Conservation (phyloP, 768 basidiomycete species). For the Suillus ampliporus region DNA sequence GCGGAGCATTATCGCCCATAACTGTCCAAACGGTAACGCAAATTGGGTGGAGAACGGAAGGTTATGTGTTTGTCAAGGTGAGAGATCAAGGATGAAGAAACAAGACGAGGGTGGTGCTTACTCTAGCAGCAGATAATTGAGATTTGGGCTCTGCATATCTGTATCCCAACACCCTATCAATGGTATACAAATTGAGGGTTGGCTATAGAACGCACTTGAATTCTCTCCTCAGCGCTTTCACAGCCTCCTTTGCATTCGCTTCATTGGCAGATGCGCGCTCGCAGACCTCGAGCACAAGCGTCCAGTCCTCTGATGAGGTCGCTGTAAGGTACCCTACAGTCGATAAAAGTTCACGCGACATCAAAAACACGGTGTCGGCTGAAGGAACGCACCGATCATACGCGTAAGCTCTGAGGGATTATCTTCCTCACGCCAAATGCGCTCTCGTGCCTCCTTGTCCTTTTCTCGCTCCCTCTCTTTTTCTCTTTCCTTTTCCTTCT, state of each 20-base stretch:
- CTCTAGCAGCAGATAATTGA: conserved; percentile 78
- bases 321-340: conserved; percentile 73
- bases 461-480: conserved; percentile 45
- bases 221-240: conserved; percentile 79
- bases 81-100: conserved; percentile 8
- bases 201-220: conserved; percentile 65
- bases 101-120: conserved; percentile 38
- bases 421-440: conserved; percentile 47
- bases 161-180: conserved; percentile 1
- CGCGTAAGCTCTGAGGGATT: conserved; percentile 62
- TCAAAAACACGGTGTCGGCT: neutral
- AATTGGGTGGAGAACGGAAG: neutral
- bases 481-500: conserved; percentile 37
- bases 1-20: conserved; percentile 91
- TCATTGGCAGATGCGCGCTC: conserved; percentile 80
- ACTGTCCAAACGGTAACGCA: conserved; percentile 41
- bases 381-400: conserved; percentile 65
- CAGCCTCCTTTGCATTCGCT: conserved; percentile 80
- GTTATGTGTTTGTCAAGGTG: neutral
- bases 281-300: conserved; percentile 82
- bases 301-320: conserved; percentile 82
- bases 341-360: conserved; percentile 9
- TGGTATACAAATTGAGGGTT: conserved; percentile 8
- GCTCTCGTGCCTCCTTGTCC: conserved; percentile 36
- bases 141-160: conserved; percentile 79